Conservation (phyloP, 371 early-diverging fungal genomes). For the Sporodiniella umbellata region DNA sequence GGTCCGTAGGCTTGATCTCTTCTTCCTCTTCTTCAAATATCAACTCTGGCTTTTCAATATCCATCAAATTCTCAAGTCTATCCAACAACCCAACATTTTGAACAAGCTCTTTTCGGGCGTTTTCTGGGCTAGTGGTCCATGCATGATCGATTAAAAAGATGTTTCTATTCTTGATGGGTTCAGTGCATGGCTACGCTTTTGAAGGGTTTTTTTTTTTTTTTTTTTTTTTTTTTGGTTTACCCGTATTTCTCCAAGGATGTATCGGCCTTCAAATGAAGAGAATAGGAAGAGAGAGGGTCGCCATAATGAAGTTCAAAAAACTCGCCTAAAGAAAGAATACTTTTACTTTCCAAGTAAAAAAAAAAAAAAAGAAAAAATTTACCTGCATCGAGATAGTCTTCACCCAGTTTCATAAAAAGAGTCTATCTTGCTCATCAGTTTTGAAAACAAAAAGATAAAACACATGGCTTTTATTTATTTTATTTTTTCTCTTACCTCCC, state of each 20-base stretch:
- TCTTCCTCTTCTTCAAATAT: conserved; percentile 36
- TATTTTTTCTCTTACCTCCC: conserved; percentile 50
- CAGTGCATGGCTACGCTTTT: too few species aligned
- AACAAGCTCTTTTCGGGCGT: conserved; percentile 50
- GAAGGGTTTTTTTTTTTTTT: too few species aligned
- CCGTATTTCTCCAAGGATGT: conserved; percentile 48
- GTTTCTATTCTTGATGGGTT: conserved; percentile 26
- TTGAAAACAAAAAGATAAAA: too few species aligned
- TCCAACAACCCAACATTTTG: conserved; percentile 54
- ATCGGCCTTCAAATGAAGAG: conserved; percentile 55
- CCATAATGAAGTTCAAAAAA: conserved; percentile 56
- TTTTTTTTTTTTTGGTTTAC: conserved; percentile 15
- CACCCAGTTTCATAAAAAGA: conserved; percentile 57
- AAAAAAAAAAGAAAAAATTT: background rate
- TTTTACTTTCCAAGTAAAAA: background rate
- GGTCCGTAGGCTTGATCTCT: conserved; percentile 17
- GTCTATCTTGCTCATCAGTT: conserved; percentile 23
- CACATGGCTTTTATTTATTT: too few species aligned
- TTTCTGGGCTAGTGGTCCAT: conserved; percentile 68
- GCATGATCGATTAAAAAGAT: conserved; percentile 72
- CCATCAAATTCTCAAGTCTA: conserved; percentile 63
- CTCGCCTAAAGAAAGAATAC: conserved; percentile 16
- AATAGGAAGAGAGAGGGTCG: conserved; percentile 52
- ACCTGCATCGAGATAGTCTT: conserved; percentile 63
- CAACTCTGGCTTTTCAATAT: conserved; percentile 49